These are phyloP conservation scores for Sphaceloma murrayae DNA, from an alignment of 2,329 filamentous ascomycete genomes.

Conservation along the genomic window DNA sequence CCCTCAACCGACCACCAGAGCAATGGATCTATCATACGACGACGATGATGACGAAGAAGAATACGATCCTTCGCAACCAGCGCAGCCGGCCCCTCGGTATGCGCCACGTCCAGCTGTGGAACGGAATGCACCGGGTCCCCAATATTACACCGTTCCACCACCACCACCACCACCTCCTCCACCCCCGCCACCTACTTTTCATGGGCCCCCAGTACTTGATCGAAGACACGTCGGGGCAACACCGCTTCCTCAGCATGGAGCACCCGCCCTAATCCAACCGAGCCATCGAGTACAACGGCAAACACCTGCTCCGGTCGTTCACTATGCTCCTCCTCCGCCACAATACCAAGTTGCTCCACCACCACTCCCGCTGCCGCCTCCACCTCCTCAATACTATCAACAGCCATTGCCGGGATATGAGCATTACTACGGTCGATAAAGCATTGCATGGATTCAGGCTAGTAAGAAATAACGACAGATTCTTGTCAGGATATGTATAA, in stretches of 20 bases:
- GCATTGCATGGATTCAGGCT: background rate
- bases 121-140: background rate
- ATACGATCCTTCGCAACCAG: conserved; percentile 1
- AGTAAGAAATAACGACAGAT: background rate
- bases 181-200: background rate
- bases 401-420: conserved; percentile 3
- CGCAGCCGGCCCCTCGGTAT: background rate
- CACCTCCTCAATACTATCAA: conserved; percentile 5
- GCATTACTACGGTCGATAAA: conserved; percentile 1
- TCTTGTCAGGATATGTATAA: no score
- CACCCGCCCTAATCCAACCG: conserved; percentile 10
- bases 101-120: background rate
- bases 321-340: conserved; percentile 3
- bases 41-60: conserved; percentile 7
- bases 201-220: background rate
- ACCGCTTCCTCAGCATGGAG: conserved; percentile 9
- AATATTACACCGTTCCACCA: background rate
- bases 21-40: conserved; percentile 1
- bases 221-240: background rate
- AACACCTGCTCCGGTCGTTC: background rate
- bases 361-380: background rate
- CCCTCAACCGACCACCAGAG: background rate
- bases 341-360: conserved; percentile 3
- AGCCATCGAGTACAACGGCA: conserved; percentile 1
- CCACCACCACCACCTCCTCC: conserved; percentile 2